These are phyloP conservation scores for Globisporangium cystogenes DNA, from an alignment of 352 stramenopile genomes.

Conservation along the genomic window DNA sequence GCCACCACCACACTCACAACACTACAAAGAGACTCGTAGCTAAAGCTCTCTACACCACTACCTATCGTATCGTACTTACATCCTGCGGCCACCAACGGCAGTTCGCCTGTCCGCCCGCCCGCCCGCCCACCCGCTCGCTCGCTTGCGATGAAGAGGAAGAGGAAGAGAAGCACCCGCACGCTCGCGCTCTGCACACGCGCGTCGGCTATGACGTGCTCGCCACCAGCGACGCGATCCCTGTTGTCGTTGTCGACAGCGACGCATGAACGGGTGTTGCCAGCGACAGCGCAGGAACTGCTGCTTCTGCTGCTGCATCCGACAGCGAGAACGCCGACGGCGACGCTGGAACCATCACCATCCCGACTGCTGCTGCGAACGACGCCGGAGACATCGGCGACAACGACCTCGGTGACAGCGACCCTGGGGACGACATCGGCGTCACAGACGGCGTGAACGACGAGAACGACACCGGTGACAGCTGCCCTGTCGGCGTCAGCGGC, in stretches of 20 bases:
- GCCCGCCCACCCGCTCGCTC: neutral
- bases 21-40: constrained; percentile 3
- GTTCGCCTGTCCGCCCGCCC: neutral
- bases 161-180: too few relatives aligned
- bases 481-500: constrained; percentile 18
- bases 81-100: constrained; percentile 1
- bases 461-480: constrained; percentile 12
- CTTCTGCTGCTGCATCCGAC: neutral
- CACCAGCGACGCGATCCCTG: constrained; percentile 11
- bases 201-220: constrained; percentile 10
- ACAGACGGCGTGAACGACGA: constrained; percentile 15
- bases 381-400: constrained; percentile 6
- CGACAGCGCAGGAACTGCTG: neutral
- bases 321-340: neutral
- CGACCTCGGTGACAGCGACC: neutral
- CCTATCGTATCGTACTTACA: constrained; percentile 2
- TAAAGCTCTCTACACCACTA: constrained; percentile 6
- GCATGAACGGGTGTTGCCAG: neutral
- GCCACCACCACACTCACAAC: constrained; percentile 2
- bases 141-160: neutral
- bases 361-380: constrained; percentile 3
- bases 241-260: constrained; percentile 5
- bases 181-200: neutral
- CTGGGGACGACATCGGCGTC: constrained; percentile 12
- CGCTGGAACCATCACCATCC: constrained; percentile 2